phyloP scores from a whole-genome alignment of 2,329 filamentous ascomycete species.

The Hirsutella thompsonii region DNA sequence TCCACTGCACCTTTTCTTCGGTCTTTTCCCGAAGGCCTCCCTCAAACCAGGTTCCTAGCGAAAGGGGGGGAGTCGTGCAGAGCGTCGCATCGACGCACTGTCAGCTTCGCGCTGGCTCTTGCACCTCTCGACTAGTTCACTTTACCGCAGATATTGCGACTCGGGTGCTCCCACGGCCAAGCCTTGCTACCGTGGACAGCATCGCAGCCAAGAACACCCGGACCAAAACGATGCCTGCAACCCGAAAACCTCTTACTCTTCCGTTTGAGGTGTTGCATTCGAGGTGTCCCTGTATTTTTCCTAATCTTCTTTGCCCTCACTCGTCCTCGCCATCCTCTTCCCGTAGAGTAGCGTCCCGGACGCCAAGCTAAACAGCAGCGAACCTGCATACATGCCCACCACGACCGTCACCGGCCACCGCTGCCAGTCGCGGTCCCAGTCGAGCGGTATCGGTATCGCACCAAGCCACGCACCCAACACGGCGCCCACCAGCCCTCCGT shows the following conservation, averaged over 20 bases:
- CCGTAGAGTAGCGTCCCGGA: constrained; percentile 39
- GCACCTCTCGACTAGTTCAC: too few species aligned
- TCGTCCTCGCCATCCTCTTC: constrained; percentile 21
- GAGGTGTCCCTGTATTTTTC: background rate
- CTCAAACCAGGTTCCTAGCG: too few species aligned
- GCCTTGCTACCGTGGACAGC: too few species aligned
- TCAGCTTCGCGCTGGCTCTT: too few species aligned
- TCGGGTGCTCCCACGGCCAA: too few species aligned
- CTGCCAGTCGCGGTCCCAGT: constrained; percentile 99
- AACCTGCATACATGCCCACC: constrained; percentile 69
- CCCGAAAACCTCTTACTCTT: too few species aligned
- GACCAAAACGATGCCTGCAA: too few species aligned
- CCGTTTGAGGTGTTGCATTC: background rate
- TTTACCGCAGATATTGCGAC: too few species aligned
- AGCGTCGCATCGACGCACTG: too few species aligned
- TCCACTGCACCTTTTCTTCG: too few species aligned
- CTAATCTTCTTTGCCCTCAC: constrained; percentile 15
- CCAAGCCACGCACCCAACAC: constrained; percentile 81
- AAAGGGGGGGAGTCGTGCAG: too few species aligned
- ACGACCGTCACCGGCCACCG: constrained; percentile 92
- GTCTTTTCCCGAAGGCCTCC: too few species aligned
- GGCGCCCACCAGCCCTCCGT: constrained; percentile 69
- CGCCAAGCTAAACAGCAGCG: constrained; percentile 53
- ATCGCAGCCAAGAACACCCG: background rate
- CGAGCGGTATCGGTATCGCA: constrained; percentile 86